Base-by-base conservation (phyloP, 176 grass and related monocot species). In the Puccinellia tenuiflora region DNA sequence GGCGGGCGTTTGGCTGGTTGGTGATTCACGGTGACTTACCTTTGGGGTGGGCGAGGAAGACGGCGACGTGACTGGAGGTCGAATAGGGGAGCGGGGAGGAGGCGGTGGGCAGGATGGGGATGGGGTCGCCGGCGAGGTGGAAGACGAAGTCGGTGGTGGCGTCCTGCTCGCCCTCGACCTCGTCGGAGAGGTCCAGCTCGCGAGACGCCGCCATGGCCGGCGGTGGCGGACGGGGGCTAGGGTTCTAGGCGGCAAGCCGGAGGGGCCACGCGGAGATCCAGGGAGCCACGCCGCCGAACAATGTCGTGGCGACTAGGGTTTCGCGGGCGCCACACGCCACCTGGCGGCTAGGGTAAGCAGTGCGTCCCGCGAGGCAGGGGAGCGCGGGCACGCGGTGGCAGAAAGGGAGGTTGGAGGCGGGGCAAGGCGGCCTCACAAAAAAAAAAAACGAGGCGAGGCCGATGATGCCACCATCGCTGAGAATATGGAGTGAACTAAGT, bases 121-220 rank as follows among this genome's bases (percentile, higher is more conserved):
- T 79, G 60, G 96, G 69, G 86, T 93, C 96, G 33, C 96, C 96
- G 68, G 87, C 86, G 68, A 90, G 91, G 79, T 89, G 89, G 86
- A 95, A 98, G 25, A 95, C 85, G 83, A 90, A 95, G 85, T 98
- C 96, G 39, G 75, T 43, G 65, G 92, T 89, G 77, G 77, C 83
- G 57, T 68, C 87, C 22, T 80, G 87, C 43, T 91, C 90, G 72
- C 89, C 92, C 69, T 95, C 96, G 31, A 93, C 85, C 81, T 95
- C 96, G 33, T 95, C 87, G 63, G 81, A 88, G 82, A 86, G 85
- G 50, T 88, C 83, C 20, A 94, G 76, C 71, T 86, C 46, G 13
- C 53, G 67, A 11, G 86, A 79, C 79, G 86, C 68, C 88, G 85
- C 74, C 91, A 90, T 93, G 62, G 70, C 33, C 50, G 73, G 62